Base-by-base conservation (phyloP, 192 early-diverging fungal species). In the Allomyces javanicus region DNA sequence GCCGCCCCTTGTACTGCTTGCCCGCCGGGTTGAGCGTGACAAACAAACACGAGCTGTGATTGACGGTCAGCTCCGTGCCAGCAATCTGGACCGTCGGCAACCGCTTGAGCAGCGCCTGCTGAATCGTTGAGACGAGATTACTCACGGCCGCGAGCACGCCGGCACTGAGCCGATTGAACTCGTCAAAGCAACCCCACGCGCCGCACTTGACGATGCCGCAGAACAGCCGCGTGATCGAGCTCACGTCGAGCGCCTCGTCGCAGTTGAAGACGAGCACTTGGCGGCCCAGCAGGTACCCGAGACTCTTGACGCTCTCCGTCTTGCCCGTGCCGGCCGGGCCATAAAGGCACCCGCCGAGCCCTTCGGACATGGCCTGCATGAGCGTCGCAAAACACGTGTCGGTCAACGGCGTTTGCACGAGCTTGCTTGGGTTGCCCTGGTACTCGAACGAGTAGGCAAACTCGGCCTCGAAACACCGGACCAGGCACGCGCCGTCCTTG, bases 211-310 rank as follows among this genome's bases (percentile, higher is more conserved):
- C 96, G 68, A 99, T 81, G 65, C 97, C 97, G 69, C 97, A 86
- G 74, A 99, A 99, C 67, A 99, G 98, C 70, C 97, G 90, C 58
- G 96, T 96, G 93, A 99, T 97, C 25, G 97, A 93, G 72, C 96
- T 92, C 80, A 98, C 98, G 76, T 99, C 97, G 79, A 99, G 98
- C 68, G 88, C 96, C 78, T 99, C 97, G 71, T 99, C 97, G 78
- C 97, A 99, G 78, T 96, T 98, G 73, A 99, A 98, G 27, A 99
- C 97, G 65, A 99, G 89, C 25, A 92, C 90, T 73, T 96, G 94
- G 23, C 96, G 83, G 10, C 97, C 97, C 24, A 99, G 78, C 66
- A 95, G 91, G 44, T 83, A 79, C 68, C 93, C 97, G 69, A 99
- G 77, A 0, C 96, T 92, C 74, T 99, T 99, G 67, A 96, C 96